Evolutionary conservation across 2,329 filamentous ascomycete species (phyloP), one percentile per base, ranked within the genome.

Genomic region (Neopestalotiopsis clavispora): DNA sequence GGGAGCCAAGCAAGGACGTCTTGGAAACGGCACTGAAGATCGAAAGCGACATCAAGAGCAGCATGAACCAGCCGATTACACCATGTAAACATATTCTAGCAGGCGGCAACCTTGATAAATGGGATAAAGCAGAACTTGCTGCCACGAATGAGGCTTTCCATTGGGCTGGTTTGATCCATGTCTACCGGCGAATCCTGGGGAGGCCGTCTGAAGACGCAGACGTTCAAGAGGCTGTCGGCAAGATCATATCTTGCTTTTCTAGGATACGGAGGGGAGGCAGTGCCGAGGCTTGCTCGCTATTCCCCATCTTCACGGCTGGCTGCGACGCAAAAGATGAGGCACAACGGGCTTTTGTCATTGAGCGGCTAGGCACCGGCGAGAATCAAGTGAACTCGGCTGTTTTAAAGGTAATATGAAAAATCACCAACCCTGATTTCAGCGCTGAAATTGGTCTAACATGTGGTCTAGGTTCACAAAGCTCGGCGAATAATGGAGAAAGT

Each of bases 281-380:
- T 17, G 92, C 92, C 0, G 93, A 95, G 78, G 90, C 89, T 9
- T 94, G 92, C 74, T 81, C 93, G 20, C 78, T 96, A 52, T 95
- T 96, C 72, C 93, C 94, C 0, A 90, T 96, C 81, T 96, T 96
- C 78, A 93, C 92, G 1, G 93, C 93, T 1, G 94, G 93, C 0
- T 95, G 92, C 72, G 92, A 96, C 77, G 89, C 90, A 1, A 81
- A 82, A 67, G 86, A 90, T 63, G 75, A 82, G 42, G 80, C 79
- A 2, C 87, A 91, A 73, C 84, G 90, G 64, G 80, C 81, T 30
- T 84, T 88, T 74, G 88, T 95, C 49, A 81, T 93, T 74, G 86
- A 89, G 72, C 84, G 93, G 62, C 84, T 96, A 75, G 84, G 84
- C 76, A 86, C 86, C 20, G 87, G 94, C 1, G 92, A 95, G 80